Evolutionary conservation across 441 rosid genomes (phyloP).

Genomic region (Erysimum cheiri): DNA sequence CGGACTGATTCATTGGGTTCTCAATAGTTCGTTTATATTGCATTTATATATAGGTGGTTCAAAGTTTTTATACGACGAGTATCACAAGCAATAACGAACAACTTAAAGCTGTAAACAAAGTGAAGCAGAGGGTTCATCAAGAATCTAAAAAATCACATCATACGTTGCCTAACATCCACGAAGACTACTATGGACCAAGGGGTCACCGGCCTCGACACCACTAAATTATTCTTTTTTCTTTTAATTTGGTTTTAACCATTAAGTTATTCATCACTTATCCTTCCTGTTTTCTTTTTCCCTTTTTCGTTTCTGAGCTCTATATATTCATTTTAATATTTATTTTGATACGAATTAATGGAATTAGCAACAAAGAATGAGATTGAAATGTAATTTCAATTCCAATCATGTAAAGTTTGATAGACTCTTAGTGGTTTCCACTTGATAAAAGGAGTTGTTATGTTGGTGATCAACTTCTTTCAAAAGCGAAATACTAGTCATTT

Average conservation of each 20-base stretch:
- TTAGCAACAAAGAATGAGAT: background rate
- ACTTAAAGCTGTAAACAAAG: background rate
- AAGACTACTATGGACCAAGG: constrained; percentile 70
- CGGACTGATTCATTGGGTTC: constrained; percentile 8
- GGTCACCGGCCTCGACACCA: constrained; percentile 69
- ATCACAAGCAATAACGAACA: background rate
- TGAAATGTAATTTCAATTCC: background rate
- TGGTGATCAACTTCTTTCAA: too few relatives aligned
- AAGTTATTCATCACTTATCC: constrained; percentile 13
- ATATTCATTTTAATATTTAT: background rate
- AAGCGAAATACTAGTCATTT: too few relatives aligned
- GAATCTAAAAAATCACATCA: constrained; percentile 44
- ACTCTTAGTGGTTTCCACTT: too few relatives aligned
- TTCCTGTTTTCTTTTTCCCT: background rate
- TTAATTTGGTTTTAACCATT: constrained; percentile 45
- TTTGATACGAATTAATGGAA: background rate
- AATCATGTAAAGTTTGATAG: background rate
- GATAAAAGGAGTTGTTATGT: too few relatives aligned
- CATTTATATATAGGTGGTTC: constrained; percentile 11
- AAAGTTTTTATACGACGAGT: constrained; percentile 12
- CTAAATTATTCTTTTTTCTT: constrained; percentile 32
- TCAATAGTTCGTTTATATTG: constrained; percentile 3
- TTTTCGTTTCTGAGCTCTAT: background rate
- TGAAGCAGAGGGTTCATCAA: constrained; percentile 50
- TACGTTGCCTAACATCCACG: constrained; percentile 60